A percentile compares a stretch with the other conserved stretches of the same genome.
Conservation (phyloP, 2,329 filamentous ascomycete species). For the Diaporthe ampelina region DNA sequence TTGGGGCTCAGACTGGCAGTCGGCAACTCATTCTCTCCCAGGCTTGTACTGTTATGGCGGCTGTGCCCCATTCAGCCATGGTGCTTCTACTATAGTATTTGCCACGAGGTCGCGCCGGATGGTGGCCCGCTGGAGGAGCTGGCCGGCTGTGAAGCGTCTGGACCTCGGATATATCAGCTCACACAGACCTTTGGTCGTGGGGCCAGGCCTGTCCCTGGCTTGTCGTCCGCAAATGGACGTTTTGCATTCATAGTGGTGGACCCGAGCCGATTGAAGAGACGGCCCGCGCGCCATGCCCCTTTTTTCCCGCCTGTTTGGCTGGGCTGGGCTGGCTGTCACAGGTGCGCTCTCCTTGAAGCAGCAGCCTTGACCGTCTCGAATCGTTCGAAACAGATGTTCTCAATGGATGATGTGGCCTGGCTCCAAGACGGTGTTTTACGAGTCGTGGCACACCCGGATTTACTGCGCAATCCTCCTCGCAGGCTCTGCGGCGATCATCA, state of each 20-base stretch:
- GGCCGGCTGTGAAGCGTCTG: not conserved
- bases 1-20: not conserved
- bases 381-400: constrained; percentile 29
- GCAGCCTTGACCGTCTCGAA: constrained; percentile 28
- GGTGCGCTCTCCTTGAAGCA: constrained; percentile 32
- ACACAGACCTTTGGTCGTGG: not conserved
- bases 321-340: constrained; percentile 18
- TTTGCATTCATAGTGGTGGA: constrained; percentile 24
- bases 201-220: constrained; percentile 8
- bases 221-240: constrained; percentile 35
- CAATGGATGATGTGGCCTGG: constrained; percentile 18
- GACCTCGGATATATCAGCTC: constrained; percentile 29
- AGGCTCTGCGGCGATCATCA: constrained; percentile 25
- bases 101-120: not conserved
- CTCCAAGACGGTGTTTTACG: constrained; percentile 17
- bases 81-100: not conserved
- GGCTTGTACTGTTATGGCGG: too few species aligned
- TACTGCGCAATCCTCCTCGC: constrained; percentile 12
- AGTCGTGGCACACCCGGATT: constrained; percentile 27
- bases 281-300: constrained; percentile 35
- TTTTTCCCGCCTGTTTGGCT: constrained; percentile 27
- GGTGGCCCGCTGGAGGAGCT: not conserved
- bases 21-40: not conserved
- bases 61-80: not conserved
- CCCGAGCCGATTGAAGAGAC: constrained; percentile 30